Evolutionary conservation across 2,329 filamentous ascomycete species (phyloP).

Genomic region (Metarhizium brunneum): DNA sequence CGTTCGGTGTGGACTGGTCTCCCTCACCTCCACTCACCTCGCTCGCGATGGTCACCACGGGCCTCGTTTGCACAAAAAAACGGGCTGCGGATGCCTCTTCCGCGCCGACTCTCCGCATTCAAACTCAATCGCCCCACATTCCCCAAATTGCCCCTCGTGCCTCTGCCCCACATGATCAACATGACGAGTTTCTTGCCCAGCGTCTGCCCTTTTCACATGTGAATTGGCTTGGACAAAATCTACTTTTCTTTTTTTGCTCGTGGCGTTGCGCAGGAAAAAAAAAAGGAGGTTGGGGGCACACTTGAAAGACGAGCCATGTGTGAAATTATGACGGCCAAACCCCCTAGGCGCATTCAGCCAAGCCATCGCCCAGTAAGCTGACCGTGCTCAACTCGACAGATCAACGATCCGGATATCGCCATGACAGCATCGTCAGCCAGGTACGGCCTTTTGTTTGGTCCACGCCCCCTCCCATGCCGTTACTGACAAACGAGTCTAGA

Average conservation of each 20-base stretch:
- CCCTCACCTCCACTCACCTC: neutral
- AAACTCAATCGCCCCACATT: neutral
- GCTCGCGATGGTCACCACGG: neutral
- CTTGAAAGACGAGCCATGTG: no score
- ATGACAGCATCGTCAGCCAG: conserved; percentile 19
- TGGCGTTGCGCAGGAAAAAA: neutral
- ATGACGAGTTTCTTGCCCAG: neutral
- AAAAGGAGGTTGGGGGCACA: no score
- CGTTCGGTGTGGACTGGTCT: neutral
- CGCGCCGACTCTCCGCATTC: neutral
- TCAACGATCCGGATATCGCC: conserved; percentile 25
- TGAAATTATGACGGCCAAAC: no score
- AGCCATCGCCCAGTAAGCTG: neutral
- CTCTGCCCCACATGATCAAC: neutral
- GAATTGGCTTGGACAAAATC: neutral
- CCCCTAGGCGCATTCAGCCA: no score
- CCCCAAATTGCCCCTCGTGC: neutral
- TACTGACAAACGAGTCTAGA: neutral
- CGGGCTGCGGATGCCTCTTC: neutral
- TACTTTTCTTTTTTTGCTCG: neutral
- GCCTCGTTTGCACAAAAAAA: neutral
- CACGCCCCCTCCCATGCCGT: conserved; percentile 6
- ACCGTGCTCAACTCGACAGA: conserved; percentile 15
- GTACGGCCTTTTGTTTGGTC: neutral
- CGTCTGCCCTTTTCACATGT: neutral